These are phyloP conservation scores for Silene noctiflora DNA, from an alignment of 179 eudicot genomes.

Conservation along the genomic window DNA sequence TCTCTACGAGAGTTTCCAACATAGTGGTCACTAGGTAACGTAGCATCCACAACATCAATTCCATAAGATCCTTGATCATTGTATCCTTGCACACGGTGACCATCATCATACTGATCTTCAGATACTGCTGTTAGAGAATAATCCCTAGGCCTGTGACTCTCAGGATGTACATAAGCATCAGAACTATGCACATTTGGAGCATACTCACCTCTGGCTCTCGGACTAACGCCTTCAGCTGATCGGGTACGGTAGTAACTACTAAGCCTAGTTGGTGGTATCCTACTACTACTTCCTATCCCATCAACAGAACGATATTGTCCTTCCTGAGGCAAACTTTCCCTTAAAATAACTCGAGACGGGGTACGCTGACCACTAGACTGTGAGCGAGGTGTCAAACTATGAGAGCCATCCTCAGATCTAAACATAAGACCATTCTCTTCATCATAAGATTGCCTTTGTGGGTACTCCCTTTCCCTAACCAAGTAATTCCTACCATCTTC, in stretches of 20 bases:
- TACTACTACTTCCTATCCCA: constrained; percentile 2
- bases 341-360: constrained; percentile 6
- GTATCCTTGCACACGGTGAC: constrained; percentile 13
- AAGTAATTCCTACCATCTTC: constrained; percentile 5
- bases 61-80: constrained; percentile 3
- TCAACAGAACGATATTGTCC: constrained; percentile 15
- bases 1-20: not conserved
- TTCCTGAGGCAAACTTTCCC: constrained; percentile 8
- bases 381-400: constrained; percentile 24
- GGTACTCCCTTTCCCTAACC: constrained; percentile 14
- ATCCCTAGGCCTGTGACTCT: constrained; percentile 13
- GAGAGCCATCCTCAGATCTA: constrained; percentile 18
- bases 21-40: not conserved
- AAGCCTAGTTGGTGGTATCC: not conserved
- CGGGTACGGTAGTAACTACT: constrained; percentile 5
- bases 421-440: not conserved
- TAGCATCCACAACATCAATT: constrained; percentile 15
- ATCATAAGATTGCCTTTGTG: not conserved
- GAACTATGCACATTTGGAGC: constrained; percentile 13
- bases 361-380: constrained; percentile 22
- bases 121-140: not conserved
- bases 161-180: constrained; percentile 12
- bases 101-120: constrained; percentile 5
- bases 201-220: constrained; percentile 11
- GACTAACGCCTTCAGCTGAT: constrained; percentile 11